Base-by-base conservation (phyloP, 495 filamentous ascomycete genomes). In the Poronia punctata region DNA sequence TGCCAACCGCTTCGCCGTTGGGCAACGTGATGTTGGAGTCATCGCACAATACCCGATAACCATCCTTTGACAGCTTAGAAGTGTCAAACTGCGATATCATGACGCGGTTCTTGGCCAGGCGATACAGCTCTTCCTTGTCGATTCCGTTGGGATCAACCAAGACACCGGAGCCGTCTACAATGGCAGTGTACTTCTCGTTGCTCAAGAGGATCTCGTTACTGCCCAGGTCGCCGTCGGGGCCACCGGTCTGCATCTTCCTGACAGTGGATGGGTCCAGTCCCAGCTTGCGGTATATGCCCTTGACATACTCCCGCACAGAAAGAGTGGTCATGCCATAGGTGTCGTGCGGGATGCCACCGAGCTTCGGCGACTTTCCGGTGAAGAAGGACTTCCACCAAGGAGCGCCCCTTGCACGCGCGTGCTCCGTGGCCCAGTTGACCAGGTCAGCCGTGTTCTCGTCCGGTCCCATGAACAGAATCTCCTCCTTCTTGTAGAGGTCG, bases 321-420 rank as follows among this genome's bases (percentile, higher is more conserved):
- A 96, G 63, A 1, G 92, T 97, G 7, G 92, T 98, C 92, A 98
- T 98, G 61, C 92, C 92, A 60, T 97, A 98, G 10, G 68, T 63
- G 53, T 98, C 92, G 61, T 98, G 92, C 3, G 92, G 92, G 45
- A 98, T 98, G 55, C 92, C 92, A 33, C 92, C 92, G 27, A 98
- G 72, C 62, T 82, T 90, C 17, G 92, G 92, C 51, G 85, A 93
- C 74, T 97, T 97, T 54, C 92, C 92, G 2, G 92, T 98, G 72
- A 98, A 97, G 78, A 98, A 98, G 0, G 93, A 97, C 69, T 97
- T 98, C 92, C 92, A 98, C 88, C 90, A 97, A 17, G 86, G 86
- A 17, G 93, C 93, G 38, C 88, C 89, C 47, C 92, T 79, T 49
- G 66, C 71, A 24, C 86, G 77, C 43, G 92, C 93, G 61, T 98